A percentile compares a stretch with the other conserved stretches of the same genome.
These are phyloP conservation scores for Aspergillus carbonarius DNA, from an alignment of 2,329 filamentous ascomycete genomes.

Conservation along the genomic window DNA sequence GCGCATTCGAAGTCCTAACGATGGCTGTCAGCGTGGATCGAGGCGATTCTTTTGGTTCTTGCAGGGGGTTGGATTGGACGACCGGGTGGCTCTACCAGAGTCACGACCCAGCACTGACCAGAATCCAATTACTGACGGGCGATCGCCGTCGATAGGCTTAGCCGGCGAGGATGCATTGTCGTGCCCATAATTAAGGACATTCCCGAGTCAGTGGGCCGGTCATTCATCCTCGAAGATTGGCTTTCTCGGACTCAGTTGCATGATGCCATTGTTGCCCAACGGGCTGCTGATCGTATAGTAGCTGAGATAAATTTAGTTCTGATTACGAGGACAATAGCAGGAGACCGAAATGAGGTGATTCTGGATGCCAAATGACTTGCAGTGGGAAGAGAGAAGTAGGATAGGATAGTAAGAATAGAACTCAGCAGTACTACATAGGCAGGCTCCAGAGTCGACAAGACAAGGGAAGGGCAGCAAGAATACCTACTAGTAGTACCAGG, in stretches of 20 bases:
- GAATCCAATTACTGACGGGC: neutral
- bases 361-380: neutral
- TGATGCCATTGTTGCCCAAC: conserved; percentile 18
- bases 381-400: neutral
- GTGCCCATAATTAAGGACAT: neutral
- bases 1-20: neutral
- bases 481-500: too few relatives aligned
- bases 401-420: conserved; percentile 2
- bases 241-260: conserved; percentile 9
- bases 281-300: conserved; percentile 11
- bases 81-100: neutral
- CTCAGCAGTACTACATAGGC: too few relatives aligned
- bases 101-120: neutral
- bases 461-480: too few relatives aligned
- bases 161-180: neutral
- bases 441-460: neutral
- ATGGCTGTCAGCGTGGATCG: neutral
- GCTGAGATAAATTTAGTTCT: conserved; percentile 8
- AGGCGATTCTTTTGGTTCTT: neutral
- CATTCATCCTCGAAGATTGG: conserved; percentile 5
- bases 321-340: neutral
- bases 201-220: neutral
- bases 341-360: neutral
- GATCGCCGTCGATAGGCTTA: neutral
- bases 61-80: neutral